Conservation (phyloP, 2,329 filamentous ascomycete species). For the Sordariomycetes sp. region DNA sequence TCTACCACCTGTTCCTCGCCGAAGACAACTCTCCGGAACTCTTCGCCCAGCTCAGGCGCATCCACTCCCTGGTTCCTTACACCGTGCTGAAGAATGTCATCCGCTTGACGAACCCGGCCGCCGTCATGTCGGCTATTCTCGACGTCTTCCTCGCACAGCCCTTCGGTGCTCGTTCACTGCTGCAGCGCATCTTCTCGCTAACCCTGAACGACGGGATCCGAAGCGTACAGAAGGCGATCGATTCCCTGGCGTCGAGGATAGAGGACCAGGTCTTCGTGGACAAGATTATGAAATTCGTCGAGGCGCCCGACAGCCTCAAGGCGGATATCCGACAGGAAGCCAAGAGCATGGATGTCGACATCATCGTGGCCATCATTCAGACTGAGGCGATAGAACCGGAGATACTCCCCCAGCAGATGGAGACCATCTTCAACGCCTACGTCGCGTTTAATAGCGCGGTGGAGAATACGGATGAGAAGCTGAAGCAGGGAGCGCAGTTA, state of each 20-base stretch:
- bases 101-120: slow-evolving; percentile 87
- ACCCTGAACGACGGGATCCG: slow-evolving; percentile 85
- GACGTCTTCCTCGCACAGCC: slow-evolving; percentile 95
- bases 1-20: slow-evolving; percentile 94
- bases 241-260: slow-evolving; percentile 65
- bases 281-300: slow-evolving; percentile 72
- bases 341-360: slow-evolving; percentile 61
- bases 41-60: slow-evolving; percentile 86
- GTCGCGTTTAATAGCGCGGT: slow-evolving; percentile 94
- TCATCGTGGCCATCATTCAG: slow-evolving; percentile 75
- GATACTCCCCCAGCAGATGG: slow-evolving; percentile 65
- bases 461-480: slow-evolving; percentile 83
- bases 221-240: slow-evolving; percentile 77
- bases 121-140: slow-evolving; percentile 91
- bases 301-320: slow-evolving; percentile 68
- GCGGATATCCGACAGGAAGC: slow-evolving; percentile 64
- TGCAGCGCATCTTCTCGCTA: slow-evolving; percentile 90
- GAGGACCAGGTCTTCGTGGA: slow-evolving; percentile 68
- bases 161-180: slow-evolving; percentile 77
- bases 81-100: slow-evolving; percentile 93
- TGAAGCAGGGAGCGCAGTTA: slow-evolving; percentile 80
- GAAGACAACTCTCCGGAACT: slow-evolving; percentile 97
- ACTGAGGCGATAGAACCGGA: slow-evolving; percentile 66
- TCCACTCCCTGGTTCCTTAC: slow-evolving; percentile 92
- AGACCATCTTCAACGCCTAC: slow-evolving; percentile 83